Evolutionary conservation across 805 yeast genomes (phyloP).

Genomic region (Schwanniomyces yamadae): DNA sequence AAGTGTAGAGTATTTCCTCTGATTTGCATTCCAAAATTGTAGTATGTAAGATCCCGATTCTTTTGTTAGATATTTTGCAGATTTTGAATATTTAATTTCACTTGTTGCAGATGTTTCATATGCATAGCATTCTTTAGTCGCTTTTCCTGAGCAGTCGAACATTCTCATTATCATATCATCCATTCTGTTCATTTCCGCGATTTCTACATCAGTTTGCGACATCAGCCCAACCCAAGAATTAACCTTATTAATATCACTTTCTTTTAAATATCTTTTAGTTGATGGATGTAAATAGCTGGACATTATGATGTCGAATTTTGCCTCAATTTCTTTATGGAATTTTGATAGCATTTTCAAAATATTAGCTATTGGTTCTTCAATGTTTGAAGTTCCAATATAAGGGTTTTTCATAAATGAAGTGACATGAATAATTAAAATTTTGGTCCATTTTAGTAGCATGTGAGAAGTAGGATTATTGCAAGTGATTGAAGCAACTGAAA

Average conservation of each 20-base stretch:
- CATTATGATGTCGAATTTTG: conserved; percentile 12
- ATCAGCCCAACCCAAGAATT: conserved; percentile 10
- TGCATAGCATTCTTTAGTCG: conserved; percentile 22
- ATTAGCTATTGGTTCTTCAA: conserved; percentile 8
- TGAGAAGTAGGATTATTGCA: conserved; percentile 14
- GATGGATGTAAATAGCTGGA: conserved; percentile 24
- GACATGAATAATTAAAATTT: conserved; percentile 18
- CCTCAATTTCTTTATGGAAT: conserved; percentile 13
- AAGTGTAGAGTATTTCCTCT: conserved; percentile 15
- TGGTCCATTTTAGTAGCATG: conserved; percentile 22
- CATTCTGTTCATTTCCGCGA: conserved; percentile 6
- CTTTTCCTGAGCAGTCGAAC: conserved; percentile 27
- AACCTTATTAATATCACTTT: conserved; percentile 12
- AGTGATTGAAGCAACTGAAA: conserved; percentile 7
- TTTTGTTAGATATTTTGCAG: conserved; percentile 9
- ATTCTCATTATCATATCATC: conserved; percentile 23
- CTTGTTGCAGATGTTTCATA: conserved; percentile 23
- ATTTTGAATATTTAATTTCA: conserved; percentile 11
- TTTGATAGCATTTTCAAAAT: conserved; percentile 8
- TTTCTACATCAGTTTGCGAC: conserved; percentile 1
- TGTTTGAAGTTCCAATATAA: conserved; percentile 1
- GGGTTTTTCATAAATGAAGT: conserved; percentile 7
- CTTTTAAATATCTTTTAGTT: conserved; percentile 19
- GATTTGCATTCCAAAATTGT: conserved; percentile 20
- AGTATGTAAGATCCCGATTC: conserved; percentile 16